Evolutionary conservation across 495 filamentous ascomycete species (phyloP), one percentile per base, ranked within the genome.

Genomic region (Penicillium tannophilum): DNA sequence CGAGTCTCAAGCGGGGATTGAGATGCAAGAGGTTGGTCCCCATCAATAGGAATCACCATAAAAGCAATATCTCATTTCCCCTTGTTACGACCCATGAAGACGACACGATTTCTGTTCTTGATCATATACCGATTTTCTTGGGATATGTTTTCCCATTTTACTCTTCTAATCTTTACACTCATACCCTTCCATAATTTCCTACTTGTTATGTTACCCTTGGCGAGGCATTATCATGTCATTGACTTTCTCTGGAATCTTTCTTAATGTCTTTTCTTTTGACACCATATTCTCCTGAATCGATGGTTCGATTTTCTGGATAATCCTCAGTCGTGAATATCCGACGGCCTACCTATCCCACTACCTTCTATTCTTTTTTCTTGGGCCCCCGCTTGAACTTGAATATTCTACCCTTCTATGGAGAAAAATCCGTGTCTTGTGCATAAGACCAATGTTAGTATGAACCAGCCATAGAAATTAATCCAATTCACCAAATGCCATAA

Each of bases 21-120:
- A 88, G 67, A 82, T 88, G 84, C 81, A 85, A 57, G 64, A 73
- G 57, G 79, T 87, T 48, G 68, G 73, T 57, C 55, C 68, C 17
- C 55, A 52, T 47, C 62, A 65, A 41, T 59, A 67, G 46, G 52
- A 42, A 17, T 63, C 50, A 20, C 24, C 52, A 36, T 4, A 39
- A 26, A 28, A 44, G 31, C 30, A 54, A 39, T 23, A 28, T 45
- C 31, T 48, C 14, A 49, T 24, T 28, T 24, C 51, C 26, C 61
- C 47, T 39, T 65, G 39, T 56, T 55, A 66, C 42, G 66, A 66
- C 61, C 58, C 42, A 55, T 60, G 44, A 64, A 62, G 46, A 69
- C 45, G 62, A 55, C 42, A 62, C 47, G 59, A 62, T 61, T 64
- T 62, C 19, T 3, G 50, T 56, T 56, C 45, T 49, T 47, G 24